These are phyloP conservation scores for Aspergillus arachidicola DNA, from an alignment of 2,329 filamentous ascomycete species.

Conservation along the genomic window DNA sequence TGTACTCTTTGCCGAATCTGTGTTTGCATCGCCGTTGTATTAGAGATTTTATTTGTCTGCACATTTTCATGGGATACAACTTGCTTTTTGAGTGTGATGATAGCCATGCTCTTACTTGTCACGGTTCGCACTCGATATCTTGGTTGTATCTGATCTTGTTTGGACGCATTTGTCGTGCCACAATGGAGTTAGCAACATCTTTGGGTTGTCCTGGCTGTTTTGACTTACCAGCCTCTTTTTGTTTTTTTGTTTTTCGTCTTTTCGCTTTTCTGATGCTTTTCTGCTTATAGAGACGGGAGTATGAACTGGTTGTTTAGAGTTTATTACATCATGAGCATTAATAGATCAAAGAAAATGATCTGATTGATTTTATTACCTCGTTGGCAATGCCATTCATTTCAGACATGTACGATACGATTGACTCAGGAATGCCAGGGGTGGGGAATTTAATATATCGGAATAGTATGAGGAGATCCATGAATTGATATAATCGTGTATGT, in stretches of 20 bases:
- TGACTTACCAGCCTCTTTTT: not conserved
- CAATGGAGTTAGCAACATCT: conserved; percentile 1
- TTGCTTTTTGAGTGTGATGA: not conserved
- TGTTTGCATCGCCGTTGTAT: conserved; percentile 1
- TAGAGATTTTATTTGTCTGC: conserved; percentile 1
- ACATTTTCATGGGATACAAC: not conserved
- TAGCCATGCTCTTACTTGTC: not conserved
- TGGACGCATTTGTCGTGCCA: not conserved
- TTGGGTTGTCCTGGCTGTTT: not conserved
- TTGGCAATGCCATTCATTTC: not conserved
- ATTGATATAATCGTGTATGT: not conserved
- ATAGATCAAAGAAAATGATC: conserved; percentile 2
- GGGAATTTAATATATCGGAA: not conserved
- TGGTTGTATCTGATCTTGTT: not conserved
- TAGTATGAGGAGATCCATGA: not conserved
- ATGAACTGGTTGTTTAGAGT: not conserved
- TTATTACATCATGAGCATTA: not conserved
- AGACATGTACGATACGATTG: not conserved
- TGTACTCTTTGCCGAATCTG: not conserved
- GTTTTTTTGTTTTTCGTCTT: not conserved
- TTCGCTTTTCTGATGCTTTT: not conserved
- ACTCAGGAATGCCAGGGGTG: not conserved
- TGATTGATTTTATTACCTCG: not conserved
- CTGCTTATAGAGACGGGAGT: not conserved
- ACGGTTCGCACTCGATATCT: not conserved